Base-by-base conservation (phyloP, 2,329 filamentous ascomycete species). In the Monilinia laxa region DNA sequence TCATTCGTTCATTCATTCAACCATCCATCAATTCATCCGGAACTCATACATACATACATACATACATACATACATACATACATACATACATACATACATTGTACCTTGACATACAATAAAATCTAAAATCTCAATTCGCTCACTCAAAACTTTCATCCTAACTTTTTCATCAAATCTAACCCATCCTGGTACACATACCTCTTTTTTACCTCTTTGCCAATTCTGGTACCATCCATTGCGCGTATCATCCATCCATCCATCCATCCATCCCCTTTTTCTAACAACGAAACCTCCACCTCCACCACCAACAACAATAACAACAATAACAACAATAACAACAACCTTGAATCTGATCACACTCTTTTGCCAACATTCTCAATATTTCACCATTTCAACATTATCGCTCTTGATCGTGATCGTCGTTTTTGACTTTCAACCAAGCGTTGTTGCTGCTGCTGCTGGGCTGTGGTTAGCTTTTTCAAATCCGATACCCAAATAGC, bases 381-480 rank as follows among this genome's bases (percentile, higher is more conserved):
- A 35, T 35, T 6, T 35, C 31, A 35, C 5, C 58, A 38, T 52
- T 53, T 62, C 28, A 40, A 62, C 58, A 6, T 53, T 9, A 38
- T 40, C 58, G 40, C 45, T 18, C 35, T 23, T 49, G n/a, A n/a
- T 59, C 23, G 54, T 58, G 28, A 42, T 65, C 28, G 20, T 23
- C 23, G 4, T 20, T 28, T 63, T n/a, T 59, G n/a, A 25, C n/a
- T 31, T 54, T 31, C 18, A 9, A 28, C 6, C 14, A 65, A 18
- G 31, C 31, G 31, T 35, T 35, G 11, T 42, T 4, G 63, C 63
- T 58, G 16, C 63, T 65, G n/a, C 54, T 65, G 63, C 63, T 65
- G 63, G 63, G 12, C 63, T 65, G 54, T 65, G 63, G 53, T 65
- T 65, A 58, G 63, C 63, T 63, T 54, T 40, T 47, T 18, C 31